These are phyloP conservation scores for Scenedesmus sp. DNA, from an alignment of 163 green algal species.

Conservation along the genomic window DNA sequence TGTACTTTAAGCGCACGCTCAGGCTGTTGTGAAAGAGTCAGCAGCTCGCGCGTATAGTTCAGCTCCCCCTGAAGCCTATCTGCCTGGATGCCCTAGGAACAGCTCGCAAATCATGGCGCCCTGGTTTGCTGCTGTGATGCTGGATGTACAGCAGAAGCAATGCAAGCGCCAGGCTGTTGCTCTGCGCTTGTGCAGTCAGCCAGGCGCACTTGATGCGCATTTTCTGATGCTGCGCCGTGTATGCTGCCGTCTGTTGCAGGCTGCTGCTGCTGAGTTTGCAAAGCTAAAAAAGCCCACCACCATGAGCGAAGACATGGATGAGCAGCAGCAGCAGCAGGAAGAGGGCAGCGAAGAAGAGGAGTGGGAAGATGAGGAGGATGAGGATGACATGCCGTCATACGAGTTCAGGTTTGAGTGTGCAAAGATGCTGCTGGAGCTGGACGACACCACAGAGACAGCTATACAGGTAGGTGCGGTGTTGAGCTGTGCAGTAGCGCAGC, in stretches of 20 bases:
- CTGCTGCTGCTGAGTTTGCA: slow-evolving; percentile 29
- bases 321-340: slow-evolving; percentile 24
- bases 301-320: slow-evolving; percentile 46
- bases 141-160: no score
- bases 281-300: slow-evolving; percentile 42
- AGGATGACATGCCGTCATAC: slow-evolving; percentile 69
- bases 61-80: no score
- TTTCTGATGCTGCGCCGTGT: background rate
- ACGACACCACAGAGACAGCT: slow-evolving; percentile 74
- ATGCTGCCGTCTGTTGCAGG: background rate
- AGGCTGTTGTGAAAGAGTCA: no score
- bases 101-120: no score
- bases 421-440: slow-evolving; percentile 93
- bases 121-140: no score
- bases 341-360: slow-evolving; percentile 30
- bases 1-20: no score
- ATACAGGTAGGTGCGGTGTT: slow-evolving; percentile 64
- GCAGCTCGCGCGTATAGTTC: no score
- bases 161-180: no score
- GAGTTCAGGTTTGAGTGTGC: slow-evolving; percentile 91
- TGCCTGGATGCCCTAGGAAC: no score
- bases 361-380: slow-evolving; percentile 52
- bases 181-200: no score
- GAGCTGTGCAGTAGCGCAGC: background rate
- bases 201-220: no score